These are phyloP conservation scores for Verticillium alfalfae DNA, from an alignment of 2,329 filamentous ascomycete genomes.

Conservation along the genomic window DNA sequence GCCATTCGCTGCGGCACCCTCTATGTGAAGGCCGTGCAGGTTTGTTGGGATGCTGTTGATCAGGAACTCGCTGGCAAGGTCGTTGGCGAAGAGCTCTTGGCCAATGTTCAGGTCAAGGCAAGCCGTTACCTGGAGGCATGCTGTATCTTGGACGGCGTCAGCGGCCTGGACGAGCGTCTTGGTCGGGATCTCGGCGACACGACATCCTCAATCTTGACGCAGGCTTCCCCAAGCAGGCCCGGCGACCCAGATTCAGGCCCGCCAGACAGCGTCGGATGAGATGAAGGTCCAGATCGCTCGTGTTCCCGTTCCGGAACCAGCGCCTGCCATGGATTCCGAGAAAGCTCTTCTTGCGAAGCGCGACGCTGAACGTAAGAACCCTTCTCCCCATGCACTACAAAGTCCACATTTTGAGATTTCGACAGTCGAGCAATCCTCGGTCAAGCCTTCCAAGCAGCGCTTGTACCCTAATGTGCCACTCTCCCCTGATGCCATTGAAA, in stretches of 20 bases:
- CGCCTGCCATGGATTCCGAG: neutral
- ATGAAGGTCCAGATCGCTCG: neutral
- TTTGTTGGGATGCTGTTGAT: conserved; percentile 67
- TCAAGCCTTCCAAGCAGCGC: conserved; percentile 20
- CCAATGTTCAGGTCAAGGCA: conserved; percentile 46
- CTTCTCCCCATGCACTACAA: neutral
- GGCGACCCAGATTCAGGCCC: neutral
- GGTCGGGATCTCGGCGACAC: conserved; percentile 37
- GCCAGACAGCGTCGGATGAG: neutral
- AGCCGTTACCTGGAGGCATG: conserved; percentile 58
- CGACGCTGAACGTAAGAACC: neutral
- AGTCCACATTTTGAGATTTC: neutral
- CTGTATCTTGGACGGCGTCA: conserved; percentile 54
- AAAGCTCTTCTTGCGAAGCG: neutral
- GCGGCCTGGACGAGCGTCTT: conserved; percentile 48
- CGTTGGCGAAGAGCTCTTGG: conserved; percentile 45
- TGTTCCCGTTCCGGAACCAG: neutral
- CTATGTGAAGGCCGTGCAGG: conserved; percentile 70
- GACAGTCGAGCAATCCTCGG: neutral
- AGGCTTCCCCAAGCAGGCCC: neutral
- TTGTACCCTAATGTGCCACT: conserved; percentile 56
- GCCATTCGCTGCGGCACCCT: conserved; percentile 65
- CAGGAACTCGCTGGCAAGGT: conserved; percentile 44
- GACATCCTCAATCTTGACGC: neutral
- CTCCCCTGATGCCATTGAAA: conserved; percentile 56